Conservation (phyloP, 768 basidiomycete genomes). For the Boletus vermiculosoides region DNA sequence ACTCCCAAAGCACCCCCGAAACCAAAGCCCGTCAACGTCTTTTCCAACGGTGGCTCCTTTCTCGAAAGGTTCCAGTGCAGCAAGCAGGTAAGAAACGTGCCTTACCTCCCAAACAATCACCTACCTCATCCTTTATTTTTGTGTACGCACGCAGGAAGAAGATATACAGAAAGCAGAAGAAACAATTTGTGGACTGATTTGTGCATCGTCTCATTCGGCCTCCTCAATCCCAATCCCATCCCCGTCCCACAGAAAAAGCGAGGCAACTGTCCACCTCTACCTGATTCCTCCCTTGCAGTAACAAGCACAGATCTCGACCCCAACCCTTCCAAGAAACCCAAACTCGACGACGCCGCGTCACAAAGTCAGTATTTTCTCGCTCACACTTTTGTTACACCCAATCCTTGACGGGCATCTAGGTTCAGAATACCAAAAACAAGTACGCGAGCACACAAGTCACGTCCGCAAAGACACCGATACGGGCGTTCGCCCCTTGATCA, state of each 20-base stretch:
- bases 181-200: slow-evolving; percentile 59
- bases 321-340: slow-evolving; percentile 41
- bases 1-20: slow-evolving; percentile 26
- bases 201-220: slow-evolving; percentile 36
- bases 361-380: slow-evolving; percentile 30
- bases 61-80: slow-evolving; percentile 41
- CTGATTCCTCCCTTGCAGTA: slow-evolving; percentile 37
- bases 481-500: slow-evolving; percentile 12
- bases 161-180: slow-evolving; percentile 39
- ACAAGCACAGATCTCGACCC: slow-evolving; percentile 33
- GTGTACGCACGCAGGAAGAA: no score
- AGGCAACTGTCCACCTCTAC: slow-evolving; percentile 51
- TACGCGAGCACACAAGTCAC: slow-evolving; percentile 34
- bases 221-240: not conserved
- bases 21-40: slow-evolving; percentile 55
- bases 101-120: no score
- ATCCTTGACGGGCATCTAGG: not conserved
- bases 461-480: slow-evolving; percentile 45
- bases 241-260: slow-evolving; percentile 46
- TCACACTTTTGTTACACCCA: not conserved
- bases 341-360: slow-evolving; percentile 26
- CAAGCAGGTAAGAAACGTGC: no score
- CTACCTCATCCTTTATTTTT: no score
- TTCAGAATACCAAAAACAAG: slow-evolving; percentile 41
- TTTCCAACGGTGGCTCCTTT: slow-evolving; percentile 70